Evolutionary conservation across 805 yeast genomes (phyloP).

Genomic region (Millerozyma miso): DNA sequence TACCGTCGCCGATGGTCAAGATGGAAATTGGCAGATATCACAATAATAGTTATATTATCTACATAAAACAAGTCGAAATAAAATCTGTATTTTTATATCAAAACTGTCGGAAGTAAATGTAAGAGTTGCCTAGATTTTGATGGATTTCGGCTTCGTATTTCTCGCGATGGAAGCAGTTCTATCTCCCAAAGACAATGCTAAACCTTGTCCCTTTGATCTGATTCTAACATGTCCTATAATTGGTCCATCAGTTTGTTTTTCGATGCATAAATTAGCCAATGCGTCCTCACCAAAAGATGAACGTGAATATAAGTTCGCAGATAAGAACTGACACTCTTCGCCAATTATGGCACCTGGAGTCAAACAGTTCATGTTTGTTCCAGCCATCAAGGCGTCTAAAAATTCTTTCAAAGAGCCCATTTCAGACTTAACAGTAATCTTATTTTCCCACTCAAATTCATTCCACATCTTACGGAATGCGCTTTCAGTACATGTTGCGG

Average conservation of each 20-base stretch:
- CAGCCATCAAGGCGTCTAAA: conserved; percentile 67
- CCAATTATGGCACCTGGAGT: conserved; percentile 91
- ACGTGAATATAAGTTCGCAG: conserved; percentile 89
- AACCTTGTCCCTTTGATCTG: conserved; percentile 96
- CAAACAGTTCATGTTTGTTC: conserved; percentile 90
- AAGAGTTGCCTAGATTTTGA: conserved; percentile 6
- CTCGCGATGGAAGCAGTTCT: conserved; percentile 82
- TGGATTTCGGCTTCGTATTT: conserved; percentile 18
- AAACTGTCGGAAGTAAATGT: neutral
- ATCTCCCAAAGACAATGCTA: conserved; percentile 92
- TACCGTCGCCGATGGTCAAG: neutral
- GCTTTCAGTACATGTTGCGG: conserved; percentile 84
- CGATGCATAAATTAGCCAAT: conserved; percentile 90
- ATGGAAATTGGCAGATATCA: neutral
- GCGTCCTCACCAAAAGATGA: conserved; percentile 98
- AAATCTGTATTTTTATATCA: neutral
- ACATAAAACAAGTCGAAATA: neutral
- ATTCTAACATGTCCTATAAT: conserved; percentile 93
- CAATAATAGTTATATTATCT: neutral
- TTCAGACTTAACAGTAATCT: conserved; percentile 78
- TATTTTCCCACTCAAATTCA: conserved; percentile 99
- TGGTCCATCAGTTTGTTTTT: conserved; percentile 67
- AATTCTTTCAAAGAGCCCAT: conserved; percentile 68
- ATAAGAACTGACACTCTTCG: conserved; percentile 83
- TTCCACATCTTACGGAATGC: conserved; percentile 98